phyloP scores from a whole-genome alignment of 2,329 filamentous ascomycete genomes.

The Pseudocercospora musae region DNA sequence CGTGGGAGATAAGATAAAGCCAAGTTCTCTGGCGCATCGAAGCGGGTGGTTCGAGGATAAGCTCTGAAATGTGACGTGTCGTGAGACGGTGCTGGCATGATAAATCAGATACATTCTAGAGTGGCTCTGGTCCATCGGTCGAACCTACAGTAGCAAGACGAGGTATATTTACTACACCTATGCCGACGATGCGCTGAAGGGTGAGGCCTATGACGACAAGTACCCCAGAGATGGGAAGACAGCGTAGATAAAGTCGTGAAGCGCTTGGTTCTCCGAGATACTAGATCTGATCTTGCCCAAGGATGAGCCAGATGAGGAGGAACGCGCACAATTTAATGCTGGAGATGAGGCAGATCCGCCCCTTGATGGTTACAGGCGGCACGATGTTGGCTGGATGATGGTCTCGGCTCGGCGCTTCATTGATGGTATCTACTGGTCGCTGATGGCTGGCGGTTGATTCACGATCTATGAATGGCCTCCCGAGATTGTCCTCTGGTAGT shows the following conservation, averaged over 20 bases:
- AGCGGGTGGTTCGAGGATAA: constrained; percentile 1
- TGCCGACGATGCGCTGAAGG: constrained; percentile 6
- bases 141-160: background rate
- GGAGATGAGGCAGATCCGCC: background rate
- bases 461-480: background rate
- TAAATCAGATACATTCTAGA: background rate
- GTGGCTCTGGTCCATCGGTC: background rate
- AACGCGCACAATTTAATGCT: background rate
- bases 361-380: background rate
- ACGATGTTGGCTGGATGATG: background rate
- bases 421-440: background rate
- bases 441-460: background rate
- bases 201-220: background rate
- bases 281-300: background rate
- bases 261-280: background rate
- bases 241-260: background rate
- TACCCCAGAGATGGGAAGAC: background rate
- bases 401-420: background rate
- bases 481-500: background rate
- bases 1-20: constrained; percentile 3
- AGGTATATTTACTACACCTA: constrained; percentile 6
- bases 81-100: background rate
- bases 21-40: constrained; percentile 2
- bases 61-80: background rate
- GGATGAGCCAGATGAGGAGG: background rate